Conservation (phyloP, 345 rosid genomes). For the Chamaenerion angustifolium region DNA sequence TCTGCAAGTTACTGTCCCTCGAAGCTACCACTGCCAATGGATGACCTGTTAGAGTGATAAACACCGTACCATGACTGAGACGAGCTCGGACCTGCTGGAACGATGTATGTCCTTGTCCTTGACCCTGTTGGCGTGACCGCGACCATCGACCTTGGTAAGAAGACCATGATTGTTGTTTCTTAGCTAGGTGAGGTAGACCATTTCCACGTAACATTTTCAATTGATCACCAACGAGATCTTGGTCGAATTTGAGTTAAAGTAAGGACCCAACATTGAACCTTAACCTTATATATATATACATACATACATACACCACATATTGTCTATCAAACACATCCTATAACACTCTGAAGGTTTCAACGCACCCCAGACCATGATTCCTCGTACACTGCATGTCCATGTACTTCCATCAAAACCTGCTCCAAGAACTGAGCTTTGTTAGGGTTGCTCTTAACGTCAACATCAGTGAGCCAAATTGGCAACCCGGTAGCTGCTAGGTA, state of each 20-base stretch:
- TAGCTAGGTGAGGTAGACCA: slow-evolving; percentile 25
- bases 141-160: too few species aligned
- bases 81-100: slow-evolving; percentile 20
- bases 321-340: slow-evolving; percentile 62
- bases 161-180: not conserved
- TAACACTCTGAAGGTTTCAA: slow-evolving; percentile 44
- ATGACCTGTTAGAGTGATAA: slow-evolving; percentile 30
- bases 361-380: slow-evolving; percentile 64
- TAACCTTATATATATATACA: slow-evolving; percentile 12
- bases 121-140: too few species aligned
- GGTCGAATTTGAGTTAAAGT: slow-evolving; percentile 30
- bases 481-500: slow-evolving; percentile 28
- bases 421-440: slow-evolving; percentile 31
- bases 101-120: not conserved
- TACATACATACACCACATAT: too few species aligned
- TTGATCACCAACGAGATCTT: slow-evolving; percentile 14
- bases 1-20: slow-evolving; percentile 11
- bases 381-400: slow-evolving; percentile 40
- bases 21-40: slow-evolving; percentile 24
- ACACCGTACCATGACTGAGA: slow-evolving; percentile 11
- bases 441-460: slow-evolving; percentile 30
- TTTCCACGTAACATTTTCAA: slow-evolving; percentile 28
- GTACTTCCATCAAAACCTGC: slow-evolving; percentile 50
- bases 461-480: slow-evolving; percentile 76
- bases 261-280: slow-evolving; percentile 25